phyloP scores from a whole-genome alignment of 1,139 yeast genomes.

The Saccharomycopsis hybrid region DNA sequence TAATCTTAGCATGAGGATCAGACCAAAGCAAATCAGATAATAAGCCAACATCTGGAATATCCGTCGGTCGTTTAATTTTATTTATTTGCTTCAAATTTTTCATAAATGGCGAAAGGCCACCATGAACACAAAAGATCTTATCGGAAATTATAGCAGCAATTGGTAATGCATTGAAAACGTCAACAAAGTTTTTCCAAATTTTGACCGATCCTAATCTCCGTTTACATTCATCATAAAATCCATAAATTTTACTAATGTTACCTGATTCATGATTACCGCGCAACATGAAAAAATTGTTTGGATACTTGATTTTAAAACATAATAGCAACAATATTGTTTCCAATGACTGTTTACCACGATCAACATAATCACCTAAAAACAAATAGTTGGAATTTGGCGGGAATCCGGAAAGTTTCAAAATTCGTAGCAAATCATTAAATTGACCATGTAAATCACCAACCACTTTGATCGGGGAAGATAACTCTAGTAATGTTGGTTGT shows the following conservation, averaged over 20 bases:
- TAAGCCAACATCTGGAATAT: slow-evolving; percentile 77
- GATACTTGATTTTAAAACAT: slow-evolving; percentile 74
- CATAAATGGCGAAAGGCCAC: slow-evolving; percentile 79
- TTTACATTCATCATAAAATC: slow-evolving; percentile 85
- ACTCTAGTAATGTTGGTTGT: slow-evolving; percentile 70
- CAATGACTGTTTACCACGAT: slow-evolving; percentile 75
- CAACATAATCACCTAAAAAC: slow-evolving; percentile 82
- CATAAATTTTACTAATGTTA: slow-evolving; percentile 75
- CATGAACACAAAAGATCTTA: slow-evolving; percentile 83
- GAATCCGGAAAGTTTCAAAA: slow-evolving; percentile 69
- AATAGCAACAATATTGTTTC: slow-evolving; percentile 69
- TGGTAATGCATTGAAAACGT: slow-evolving; percentile 80
- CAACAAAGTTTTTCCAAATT: slow-evolving; percentile 71
- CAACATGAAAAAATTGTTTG: slow-evolving; percentile 75
- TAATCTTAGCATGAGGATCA: slow-evolving; percentile 66
- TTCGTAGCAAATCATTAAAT: slow-evolving; percentile 65
- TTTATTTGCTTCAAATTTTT: slow-evolving; percentile 60
- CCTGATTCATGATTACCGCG: slow-evolving; percentile 88
- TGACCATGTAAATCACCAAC: slow-evolving; percentile 91
- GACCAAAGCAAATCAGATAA: slow-evolving; percentile 83
- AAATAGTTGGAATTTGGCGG: slow-evolving; percentile 77
- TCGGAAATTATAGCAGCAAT: slow-evolving; percentile 83
- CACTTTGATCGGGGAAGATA: slow-evolving; percentile 79
- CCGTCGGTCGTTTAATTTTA: slow-evolving; percentile 73
- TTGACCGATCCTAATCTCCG: slow-evolving; percentile 58